Base-by-base conservation (phyloP, 2,329 filamentous ascomycete species). In the Fusarium pininemorale region DNA sequence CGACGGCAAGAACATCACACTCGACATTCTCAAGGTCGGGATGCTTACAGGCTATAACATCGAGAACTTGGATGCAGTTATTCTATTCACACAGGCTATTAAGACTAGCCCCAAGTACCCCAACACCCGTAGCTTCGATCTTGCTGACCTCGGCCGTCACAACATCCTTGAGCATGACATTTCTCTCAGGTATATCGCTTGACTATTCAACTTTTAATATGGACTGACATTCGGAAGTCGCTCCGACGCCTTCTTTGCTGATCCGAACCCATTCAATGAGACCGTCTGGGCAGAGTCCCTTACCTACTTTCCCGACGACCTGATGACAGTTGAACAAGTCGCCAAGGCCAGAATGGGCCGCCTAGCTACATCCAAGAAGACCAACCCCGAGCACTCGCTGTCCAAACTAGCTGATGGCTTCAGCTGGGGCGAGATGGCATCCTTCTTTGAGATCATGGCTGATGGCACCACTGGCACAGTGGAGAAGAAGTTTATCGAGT, bases 391-490 rank as follows among this genome's bases (percentile, higher is more conserved):
- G 26, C 63, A 65, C 35, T 66, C 63, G 8, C 28, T 66, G 11
- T 66, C 60, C 6, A 24, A 22, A 9, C 37, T 66, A 26, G 63
- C 63, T 6, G 48, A 65, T 0, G 63, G 63, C 3, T 66, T 66
- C 24, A 65, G 60, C 4, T 66, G 63, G 63, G 63, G 63, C 10
- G 63, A 66, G 26, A 66, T 66, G 63, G 63, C 63, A 7, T 66
- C 63, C 11, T 66, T 66, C 20, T 66, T 66, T 22, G 63, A 66
- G 41, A 66, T 66, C 35, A 66, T 65, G 63, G 63, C 63, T 26
- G 63, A 65, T 7, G 63, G 63, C 1, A 66, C 48, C 28, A 66
- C 63, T 14, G 60, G 60, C 48, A 66, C 63, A 28, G 63, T 56
- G 39, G 48, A 66, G 41, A 66, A 66, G 48, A 56, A 65, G 28